These are phyloP conservation scores for Puccinia horiana DNA, from an alignment of 1,284 basidiomycete genomes.

Conservation along the genomic window DNA sequence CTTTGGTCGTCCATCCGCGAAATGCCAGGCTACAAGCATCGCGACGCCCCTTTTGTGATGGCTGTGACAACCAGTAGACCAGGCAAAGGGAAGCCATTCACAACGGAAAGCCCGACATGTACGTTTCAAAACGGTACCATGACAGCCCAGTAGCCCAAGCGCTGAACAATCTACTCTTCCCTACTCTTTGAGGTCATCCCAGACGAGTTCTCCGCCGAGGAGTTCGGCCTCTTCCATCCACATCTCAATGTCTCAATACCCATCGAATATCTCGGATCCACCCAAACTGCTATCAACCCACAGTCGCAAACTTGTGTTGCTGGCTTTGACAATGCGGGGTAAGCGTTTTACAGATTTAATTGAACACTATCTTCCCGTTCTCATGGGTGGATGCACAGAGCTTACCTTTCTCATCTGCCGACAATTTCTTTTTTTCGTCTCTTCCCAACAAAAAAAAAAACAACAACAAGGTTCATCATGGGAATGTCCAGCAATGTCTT, in stretches of 20 bases:
- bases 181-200: background rate
- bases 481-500: slow-evolving; percentile 47
- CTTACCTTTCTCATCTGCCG: too few species aligned
- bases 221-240: slow-evolving; percentile 42
- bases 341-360: background rate
- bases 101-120: slow-evolving; percentile 40
- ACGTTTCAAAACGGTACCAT: background rate
- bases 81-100: background rate
- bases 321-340: slow-evolving; percentile 49
- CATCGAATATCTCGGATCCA: slow-evolving; percentile 38
- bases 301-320: background rate
- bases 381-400: background rate
- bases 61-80: slow-evolving; percentile 39
- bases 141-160: background rate
- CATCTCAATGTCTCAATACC: slow-evolving; percentile 44
- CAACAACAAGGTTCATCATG: slow-evolving; percentile 48
- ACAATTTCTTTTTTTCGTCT: background rate
- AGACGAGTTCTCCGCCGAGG: slow-evolving; percentile 45
- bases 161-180: background rate
- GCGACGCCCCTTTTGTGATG: slow-evolving; percentile 29
- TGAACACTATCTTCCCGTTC: background rate
- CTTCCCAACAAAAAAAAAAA: background rate
- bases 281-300: background rate
- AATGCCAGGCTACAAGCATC: slow-evolving; percentile 6
- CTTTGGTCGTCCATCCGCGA: slow-evolving; percentile 46